These are phyloP conservation scores for Aspergillus glaucus DNA, from an alignment of 2,329 filamentous ascomycete genomes.

Conservation along the genomic window DNA sequence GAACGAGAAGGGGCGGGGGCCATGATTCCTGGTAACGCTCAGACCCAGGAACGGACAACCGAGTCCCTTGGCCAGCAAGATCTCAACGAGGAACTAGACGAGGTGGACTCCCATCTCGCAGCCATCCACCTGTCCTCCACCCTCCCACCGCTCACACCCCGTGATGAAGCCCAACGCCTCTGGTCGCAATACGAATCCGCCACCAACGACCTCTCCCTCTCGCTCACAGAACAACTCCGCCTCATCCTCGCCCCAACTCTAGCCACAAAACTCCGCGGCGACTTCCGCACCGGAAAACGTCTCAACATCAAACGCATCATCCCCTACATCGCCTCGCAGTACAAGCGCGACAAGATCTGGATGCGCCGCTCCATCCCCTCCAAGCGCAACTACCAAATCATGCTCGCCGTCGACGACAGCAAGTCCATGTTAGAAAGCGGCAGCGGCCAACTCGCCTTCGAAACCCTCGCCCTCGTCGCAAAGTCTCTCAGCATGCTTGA, in stretches of 20 bases:
- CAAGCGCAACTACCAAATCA: slow-evolving; percentile 93
- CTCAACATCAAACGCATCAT: slow-evolving; percentile 99
- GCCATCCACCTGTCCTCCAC: slow-evolving; percentile 63
- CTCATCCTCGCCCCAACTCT: slow-evolving; percentile 92
- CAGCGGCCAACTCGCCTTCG: slow-evolving; percentile 75
- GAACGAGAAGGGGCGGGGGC: slow-evolving; percentile 41
- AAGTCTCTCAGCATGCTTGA: slow-evolving; percentile 87
- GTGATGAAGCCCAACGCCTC: slow-evolving; percentile 60
- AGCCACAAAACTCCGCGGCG: slow-evolving; percentile 90
- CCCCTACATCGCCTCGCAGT: slow-evolving; percentile 94
- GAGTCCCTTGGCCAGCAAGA: slow-evolving; percentile 35
- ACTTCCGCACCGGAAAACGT: slow-evolving; percentile 94
- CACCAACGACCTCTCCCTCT: slow-evolving; percentile 79
- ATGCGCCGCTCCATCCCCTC: slow-evolving; percentile 88
- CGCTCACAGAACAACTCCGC: slow-evolving; percentile 87
- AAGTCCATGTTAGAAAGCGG: slow-evolving; percentile 83
- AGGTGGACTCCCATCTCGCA: slow-evolving; percentile 54
- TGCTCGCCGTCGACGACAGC: slow-evolving; percentile 94
- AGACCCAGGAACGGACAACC: slow-evolving; percentile 19
- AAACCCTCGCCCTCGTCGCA: slow-evolving; percentile 87
- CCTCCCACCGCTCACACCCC: slow-evolving; percentile 38
- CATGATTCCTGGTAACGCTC: slow-evolving; percentile 48
- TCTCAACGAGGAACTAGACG: slow-evolving; percentile 39
- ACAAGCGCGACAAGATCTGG: slow-evolving; percentile 99
- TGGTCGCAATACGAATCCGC: slow-evolving; percentile 81